phyloP scores from a whole-genome alignment of 2,329 filamentous ascomycete genomes.

The Beauveria medogensis region DNA sequence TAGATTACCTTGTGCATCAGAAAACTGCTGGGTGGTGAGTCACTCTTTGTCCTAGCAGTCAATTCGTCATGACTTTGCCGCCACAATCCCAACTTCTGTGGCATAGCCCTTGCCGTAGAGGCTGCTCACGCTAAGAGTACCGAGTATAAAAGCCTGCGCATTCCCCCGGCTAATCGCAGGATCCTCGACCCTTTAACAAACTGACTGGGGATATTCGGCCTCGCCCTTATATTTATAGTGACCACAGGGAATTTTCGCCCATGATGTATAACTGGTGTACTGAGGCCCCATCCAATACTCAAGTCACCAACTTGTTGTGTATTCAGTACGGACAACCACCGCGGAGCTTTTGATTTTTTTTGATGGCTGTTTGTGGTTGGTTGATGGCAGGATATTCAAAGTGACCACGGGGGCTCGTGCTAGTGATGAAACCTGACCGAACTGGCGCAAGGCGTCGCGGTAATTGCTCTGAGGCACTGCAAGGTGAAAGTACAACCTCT shows the following conservation, averaged over 20 bases:
- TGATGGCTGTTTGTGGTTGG: constrained; percentile 9
- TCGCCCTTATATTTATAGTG: background rate
- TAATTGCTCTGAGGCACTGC: constrained; percentile 8
- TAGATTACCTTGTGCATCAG: too few species aligned
- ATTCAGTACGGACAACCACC: constrained; percentile 1
- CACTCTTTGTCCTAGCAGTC: background rate
- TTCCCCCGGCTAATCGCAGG: background rate
- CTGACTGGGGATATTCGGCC: background rate
- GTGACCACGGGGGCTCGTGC: constrained; percentile 5
- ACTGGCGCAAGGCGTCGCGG: constrained; percentile 8
- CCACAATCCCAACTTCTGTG: background rate
- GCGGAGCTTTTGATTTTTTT: constrained; percentile 1
- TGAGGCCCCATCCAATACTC: constrained; percentile 6
- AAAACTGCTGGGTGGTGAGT: background rate
- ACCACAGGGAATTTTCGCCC: constrained; percentile 4
- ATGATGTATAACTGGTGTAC: constrained; percentile 6
- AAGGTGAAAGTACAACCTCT: background rate
- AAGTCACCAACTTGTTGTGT: background rate
- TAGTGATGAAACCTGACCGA: constrained; percentile 9
- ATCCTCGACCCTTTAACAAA: background rate
- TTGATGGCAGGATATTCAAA: constrained; percentile 3
- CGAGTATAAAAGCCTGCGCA: background rate
- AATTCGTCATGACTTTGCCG: constrained; percentile 3
- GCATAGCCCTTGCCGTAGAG: background rate
- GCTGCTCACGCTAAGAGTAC: background rate